Evolutionary conservation across 306 rosid genomes (phyloP), one percentile per base, ranked within the genome.

Genomic region (Corylus heterophylla): DNA sequence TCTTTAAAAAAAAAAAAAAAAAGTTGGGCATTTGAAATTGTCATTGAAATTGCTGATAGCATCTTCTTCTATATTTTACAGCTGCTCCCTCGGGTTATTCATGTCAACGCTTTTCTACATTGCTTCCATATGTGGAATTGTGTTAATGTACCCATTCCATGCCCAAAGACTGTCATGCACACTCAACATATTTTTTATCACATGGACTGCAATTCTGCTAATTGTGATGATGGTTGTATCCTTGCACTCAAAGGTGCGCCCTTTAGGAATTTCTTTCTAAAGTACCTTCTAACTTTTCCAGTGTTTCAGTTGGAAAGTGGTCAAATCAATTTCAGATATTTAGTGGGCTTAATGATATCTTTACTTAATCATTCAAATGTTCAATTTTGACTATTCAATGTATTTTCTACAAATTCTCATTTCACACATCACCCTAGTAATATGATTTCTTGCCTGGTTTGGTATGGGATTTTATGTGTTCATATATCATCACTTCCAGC

Each of bases 141-240:
- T 83, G 54, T 80, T 81, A 74, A 77, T 92, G 90, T 94, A 90
- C 84, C 71, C 64, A 37, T 75, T 88, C 56, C 84, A 90, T 66
- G 93, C 83, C 68, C 79, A 89, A 80, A 82, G 80, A 78, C 22
- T 77, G 54, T 83, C 90, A 7, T 94, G 98, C 73, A 35, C 81
- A 72, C 92, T 94, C 82, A 94, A 94, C 83, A 83, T 94, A 13
- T 90, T 92, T 83, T 92, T 94, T 92, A 88, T 94, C 79, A 84
- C 93, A 76, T 94, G 98, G 98, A 90, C 97, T 31, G 86, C 82
- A 56, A 64, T 94, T 85, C 97, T 94, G 49, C 94, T 94, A 79
- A 74, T 82, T 67, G 94, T 83, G 48, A 92, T 89, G 88, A 81
- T 90, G 89, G 78, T 55, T 76, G 78, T 89, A 22, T 92, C 97